Conservation (phyloP, 164 flowering plant genomes). For the Vitis rotundifolia region DNA sequence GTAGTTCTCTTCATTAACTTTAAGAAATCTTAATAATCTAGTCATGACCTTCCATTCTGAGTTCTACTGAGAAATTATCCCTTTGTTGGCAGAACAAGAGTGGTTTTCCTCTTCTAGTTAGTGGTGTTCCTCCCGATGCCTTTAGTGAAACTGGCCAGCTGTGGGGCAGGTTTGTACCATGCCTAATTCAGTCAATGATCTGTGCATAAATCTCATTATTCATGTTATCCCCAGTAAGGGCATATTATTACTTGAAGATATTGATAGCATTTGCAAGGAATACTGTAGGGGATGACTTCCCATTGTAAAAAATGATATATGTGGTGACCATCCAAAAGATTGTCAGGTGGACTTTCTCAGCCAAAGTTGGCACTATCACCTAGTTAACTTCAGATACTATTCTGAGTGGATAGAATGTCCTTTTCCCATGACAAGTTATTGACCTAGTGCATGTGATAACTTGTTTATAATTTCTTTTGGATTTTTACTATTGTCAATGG, state of each 20-base stretch:
- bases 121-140: conserved; percentile 99
- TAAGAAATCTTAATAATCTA: neutral
- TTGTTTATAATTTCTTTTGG: no score
- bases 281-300: no score
- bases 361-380: no score
- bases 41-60: neutral
- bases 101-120: conserved; percentile 87
- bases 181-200: neutral
- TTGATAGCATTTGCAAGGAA: no score
- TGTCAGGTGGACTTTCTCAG: no score
- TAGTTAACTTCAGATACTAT: no score
- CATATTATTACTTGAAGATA: neutral
- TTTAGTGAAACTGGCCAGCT: conserved; percentile 99
- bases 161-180: conserved; percentile 81
- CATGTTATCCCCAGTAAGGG: neutral
- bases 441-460: no score
- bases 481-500: no score
- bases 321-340: no score
- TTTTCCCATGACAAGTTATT: no score
- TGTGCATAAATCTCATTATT: neutral
- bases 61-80: conserved; percentile 1
- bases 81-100: conserved; percentile 58
- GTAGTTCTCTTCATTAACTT: conserved; percentile 20
- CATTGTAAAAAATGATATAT: neutral
- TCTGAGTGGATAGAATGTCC: no score